Evolutionary conservation across 2,329 filamentous ascomycete genomes (phyloP).

Genomic region (Venturiaceae sp.): DNA sequence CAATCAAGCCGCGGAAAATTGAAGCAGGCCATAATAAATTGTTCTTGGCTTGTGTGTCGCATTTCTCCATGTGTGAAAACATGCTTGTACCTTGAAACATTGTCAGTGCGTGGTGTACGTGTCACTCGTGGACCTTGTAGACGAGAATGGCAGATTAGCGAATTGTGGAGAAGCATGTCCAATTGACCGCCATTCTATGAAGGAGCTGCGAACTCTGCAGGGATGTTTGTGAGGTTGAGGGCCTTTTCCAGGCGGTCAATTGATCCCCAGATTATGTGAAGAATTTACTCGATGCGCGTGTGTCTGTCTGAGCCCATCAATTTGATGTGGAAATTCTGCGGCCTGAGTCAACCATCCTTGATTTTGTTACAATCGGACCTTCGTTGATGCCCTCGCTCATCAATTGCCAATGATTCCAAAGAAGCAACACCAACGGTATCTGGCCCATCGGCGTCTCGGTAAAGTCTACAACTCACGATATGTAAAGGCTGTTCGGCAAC

Average conservation of each 20-base stretch:
- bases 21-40: background rate
- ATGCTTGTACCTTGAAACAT: background rate
- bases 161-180: background rate
- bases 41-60: background rate
- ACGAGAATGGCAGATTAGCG: background rate
- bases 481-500: no score
- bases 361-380: background rate
- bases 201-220: background rate
- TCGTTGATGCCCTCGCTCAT: background rate
- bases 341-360: background rate
- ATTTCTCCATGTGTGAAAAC: background rate
- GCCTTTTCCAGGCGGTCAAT: background rate
- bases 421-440: no score
- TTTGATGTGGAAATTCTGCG: background rate
- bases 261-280: background rate
- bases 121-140: background rate
- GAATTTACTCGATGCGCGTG: background rate
- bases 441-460: background rate
- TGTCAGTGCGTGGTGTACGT: background rate
- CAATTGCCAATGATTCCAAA: background rate
- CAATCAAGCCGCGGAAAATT: background rate
- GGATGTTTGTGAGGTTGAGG: background rate
- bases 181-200: background rate
- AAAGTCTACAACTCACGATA: background rate
- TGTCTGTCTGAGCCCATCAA: background rate